These are phyloP conservation scores for Thelephora terrestris DNA, from an alignment of 1,284 basidiomycete genomes.

Conservation along the genomic window DNA sequence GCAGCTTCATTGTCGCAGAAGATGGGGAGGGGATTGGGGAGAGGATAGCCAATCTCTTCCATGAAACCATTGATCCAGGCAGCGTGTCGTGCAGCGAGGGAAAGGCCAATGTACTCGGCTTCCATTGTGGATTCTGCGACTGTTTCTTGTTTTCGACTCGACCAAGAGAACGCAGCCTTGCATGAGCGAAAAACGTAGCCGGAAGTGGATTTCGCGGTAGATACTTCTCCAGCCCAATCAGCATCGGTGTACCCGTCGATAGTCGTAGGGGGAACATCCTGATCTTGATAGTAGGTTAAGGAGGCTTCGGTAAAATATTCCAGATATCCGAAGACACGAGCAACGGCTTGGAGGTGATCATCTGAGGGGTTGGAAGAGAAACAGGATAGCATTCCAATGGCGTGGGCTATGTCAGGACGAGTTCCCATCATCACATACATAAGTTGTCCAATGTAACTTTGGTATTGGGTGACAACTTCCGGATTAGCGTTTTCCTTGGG, in stretches of 20 bases:
- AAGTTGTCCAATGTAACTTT: not conserved
- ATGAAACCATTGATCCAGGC: slow-evolving; percentile 15
- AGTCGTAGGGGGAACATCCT: not conserved
- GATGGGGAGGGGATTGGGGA: slow-evolving; percentile 4
- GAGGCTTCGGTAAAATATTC: not conserved
- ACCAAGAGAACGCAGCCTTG: slow-evolving; percentile 13
- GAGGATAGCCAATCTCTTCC: slow-evolving; percentile 8
- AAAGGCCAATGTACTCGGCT: slow-evolving; percentile 21
- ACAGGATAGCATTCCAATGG: slow-evolving; percentile 3
- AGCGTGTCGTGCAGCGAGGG: slow-evolving; percentile 13
- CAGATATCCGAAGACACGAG: slow-evolving; percentile 2
- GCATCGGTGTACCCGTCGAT: slow-evolving; percentile 20
- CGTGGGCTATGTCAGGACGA: slow-evolving; percentile 5
- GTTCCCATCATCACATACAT: slow-evolving; percentile 4
- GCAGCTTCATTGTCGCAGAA: slow-evolving; percentile 20
- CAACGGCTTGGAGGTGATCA: slow-evolving; percentile 3
- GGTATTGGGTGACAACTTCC: not conserved
- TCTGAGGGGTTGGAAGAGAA: slow-evolving; percentile 2
- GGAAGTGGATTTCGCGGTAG: slow-evolving; percentile 10
- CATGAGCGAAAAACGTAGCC: slow-evolving; percentile 13
- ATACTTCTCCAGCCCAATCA: slow-evolving; percentile 18
- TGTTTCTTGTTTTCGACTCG: slow-evolving; percentile 15
- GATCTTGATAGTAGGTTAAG: too few relatives aligned
- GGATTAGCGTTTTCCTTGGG: not conserved
- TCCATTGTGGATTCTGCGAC: slow-evolving; percentile 18